A percentile compares a stretch with the other conserved stretches of the same genome.
phyloP scores from a whole-genome alignment of 2,329 filamentous ascomycete genomes.

The Triangularia setosa region DNA sequence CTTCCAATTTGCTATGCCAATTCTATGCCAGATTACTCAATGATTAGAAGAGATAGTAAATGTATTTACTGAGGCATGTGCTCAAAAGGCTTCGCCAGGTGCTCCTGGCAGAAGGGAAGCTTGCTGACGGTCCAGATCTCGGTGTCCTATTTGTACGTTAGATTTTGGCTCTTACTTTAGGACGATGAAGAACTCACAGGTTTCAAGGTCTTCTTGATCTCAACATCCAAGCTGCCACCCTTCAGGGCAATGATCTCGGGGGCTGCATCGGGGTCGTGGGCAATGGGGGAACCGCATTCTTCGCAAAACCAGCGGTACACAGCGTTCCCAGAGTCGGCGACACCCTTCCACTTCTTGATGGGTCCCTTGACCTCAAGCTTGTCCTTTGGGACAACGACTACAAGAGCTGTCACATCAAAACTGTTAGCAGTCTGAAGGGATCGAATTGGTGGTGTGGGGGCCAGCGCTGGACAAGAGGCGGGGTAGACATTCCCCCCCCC shows the following conservation, averaged over 20 bases:
- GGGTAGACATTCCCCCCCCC: neutral
- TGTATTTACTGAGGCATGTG: conserved; percentile 43
- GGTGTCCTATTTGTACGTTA: conserved; percentile 44
- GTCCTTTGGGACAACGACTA: conserved; percentile 62
- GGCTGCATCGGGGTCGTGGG: conserved; percentile 67
- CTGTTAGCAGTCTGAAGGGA: neutral
- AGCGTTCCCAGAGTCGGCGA: conserved; percentile 56
- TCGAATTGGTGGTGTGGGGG: neutral
- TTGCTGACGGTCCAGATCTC: conserved; percentile 69
- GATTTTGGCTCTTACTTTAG: neutral
- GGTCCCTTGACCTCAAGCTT: conserved; percentile 61
- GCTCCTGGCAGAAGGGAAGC: conserved; percentile 66
- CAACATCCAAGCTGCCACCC: conserved; percentile 59
- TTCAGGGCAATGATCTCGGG: conserved; percentile 67
- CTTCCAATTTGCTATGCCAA: neutral
- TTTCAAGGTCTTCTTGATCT: conserved; percentile 66
- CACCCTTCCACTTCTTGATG: conserved; percentile 60
- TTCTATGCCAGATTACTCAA: neutral
- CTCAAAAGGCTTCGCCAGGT: conserved; percentile 58
- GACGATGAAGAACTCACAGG: conserved; percentile 42
- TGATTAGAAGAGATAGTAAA: neutral
- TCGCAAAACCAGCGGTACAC: conserved; percentile 68
- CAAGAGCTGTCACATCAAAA: conserved; percentile 47
- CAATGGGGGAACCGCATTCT: conserved; percentile 66
- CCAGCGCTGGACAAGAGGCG: neutral